These are phyloP conservation scores for Iris macrosiphon DNA, from an alignment of 106 monocot species.

Conservation along the genomic window DNA sequence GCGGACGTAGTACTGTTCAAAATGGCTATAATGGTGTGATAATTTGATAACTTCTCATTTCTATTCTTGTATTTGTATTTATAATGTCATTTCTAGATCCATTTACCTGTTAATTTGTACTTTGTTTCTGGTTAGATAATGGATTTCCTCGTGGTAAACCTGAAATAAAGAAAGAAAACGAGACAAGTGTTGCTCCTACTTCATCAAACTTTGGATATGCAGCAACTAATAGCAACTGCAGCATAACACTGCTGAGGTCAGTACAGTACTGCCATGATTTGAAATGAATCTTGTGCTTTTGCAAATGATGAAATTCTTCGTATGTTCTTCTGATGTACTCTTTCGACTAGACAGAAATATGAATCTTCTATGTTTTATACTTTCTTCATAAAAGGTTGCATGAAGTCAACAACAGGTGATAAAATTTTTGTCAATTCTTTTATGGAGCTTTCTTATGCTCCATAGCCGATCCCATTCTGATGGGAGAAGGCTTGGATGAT, in stretches of 20 bases:
- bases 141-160: constrained; percentile 27
- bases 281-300: neutral
- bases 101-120: neutral
- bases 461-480: too few species aligned
- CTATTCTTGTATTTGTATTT: neutral
- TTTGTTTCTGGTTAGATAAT: constrained; percentile 7
- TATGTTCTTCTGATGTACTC: too few species aligned
- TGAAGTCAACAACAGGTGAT: too few species aligned
- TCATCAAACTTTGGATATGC: constrained; percentile 33
- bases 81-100: neutral
- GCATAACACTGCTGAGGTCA: constrained; percentile 28
- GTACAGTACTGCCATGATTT: neutral
- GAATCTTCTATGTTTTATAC: too few species aligned
- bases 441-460: too few species aligned
- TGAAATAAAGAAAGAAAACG: constrained; percentile 40
- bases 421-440: too few species aligned
- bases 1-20: constrained; percentile 20
- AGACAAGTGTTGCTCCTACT: constrained; percentile 10
- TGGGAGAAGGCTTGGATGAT: too few species aligned
- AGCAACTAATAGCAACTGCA: constrained; percentile 2
- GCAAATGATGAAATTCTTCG: too few species aligned
- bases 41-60: neutral
- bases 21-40: constrained; percentile 33
- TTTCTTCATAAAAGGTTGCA: too few species aligned
- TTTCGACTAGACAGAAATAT: too few species aligned